Evolutionary conservation across 306 rosid species (phyloP).

Genomic region (Medicago lupulina): DNA sequence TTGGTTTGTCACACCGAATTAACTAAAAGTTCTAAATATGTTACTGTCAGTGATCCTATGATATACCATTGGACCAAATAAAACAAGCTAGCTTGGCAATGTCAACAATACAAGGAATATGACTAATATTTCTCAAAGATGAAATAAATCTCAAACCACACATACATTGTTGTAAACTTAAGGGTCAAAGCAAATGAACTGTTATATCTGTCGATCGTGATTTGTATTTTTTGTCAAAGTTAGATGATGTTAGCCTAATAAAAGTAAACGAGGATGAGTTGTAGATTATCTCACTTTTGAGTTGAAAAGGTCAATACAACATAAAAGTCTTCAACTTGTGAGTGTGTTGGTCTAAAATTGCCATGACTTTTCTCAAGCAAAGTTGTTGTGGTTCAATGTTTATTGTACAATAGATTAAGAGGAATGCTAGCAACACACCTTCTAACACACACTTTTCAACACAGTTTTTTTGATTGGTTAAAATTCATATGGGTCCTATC

Average conservation of each 20-base stretch:
- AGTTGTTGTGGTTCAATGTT: no score
- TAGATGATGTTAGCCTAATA: background rate
- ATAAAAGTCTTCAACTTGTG: background rate
- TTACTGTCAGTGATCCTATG: no score
- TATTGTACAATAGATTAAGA: no score
- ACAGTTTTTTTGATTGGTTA: no score
- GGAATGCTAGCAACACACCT: no score
- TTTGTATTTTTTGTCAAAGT: background rate
- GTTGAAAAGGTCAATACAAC: constrained; percentile 3
- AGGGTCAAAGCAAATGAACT: background rate
- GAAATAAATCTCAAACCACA: background rate
- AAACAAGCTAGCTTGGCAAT: background rate
- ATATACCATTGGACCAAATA: no score
- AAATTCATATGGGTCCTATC: no score
- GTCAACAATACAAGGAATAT: background rate
- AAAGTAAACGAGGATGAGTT: background rate
- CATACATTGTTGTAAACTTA: background rate
- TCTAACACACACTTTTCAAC: no score
- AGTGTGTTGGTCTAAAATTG: background rate
- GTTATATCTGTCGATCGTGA: background rate
- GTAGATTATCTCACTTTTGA: background rate
- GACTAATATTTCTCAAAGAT: background rate
- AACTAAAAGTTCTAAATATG: background rate
- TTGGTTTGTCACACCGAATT: background rate
- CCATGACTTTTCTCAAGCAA: background rate